Conservation (phyloP, 345 rosid species). For the Populus simonii region DNA sequence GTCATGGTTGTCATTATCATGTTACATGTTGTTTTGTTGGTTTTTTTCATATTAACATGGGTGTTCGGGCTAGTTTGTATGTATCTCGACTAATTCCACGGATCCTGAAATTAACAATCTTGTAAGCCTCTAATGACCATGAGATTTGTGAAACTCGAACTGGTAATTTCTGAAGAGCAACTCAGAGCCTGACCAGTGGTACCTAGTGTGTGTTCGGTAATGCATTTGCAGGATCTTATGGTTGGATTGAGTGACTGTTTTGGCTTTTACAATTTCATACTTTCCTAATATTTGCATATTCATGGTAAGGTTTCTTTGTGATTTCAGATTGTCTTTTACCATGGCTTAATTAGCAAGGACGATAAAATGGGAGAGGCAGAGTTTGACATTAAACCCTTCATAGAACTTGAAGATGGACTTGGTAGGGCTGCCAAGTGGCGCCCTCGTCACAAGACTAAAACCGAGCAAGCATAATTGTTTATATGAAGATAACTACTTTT, state of each 20-base stretch:
- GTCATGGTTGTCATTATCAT: not conserved
- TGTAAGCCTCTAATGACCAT: rapidly evolving
- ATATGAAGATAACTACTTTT: conserved; percentile 51
- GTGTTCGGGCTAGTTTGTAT: rapidly evolving
- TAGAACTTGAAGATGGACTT: conserved; percentile 50
- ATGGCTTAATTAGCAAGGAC: conserved; percentile 56
- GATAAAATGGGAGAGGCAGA: conserved; percentile 92
- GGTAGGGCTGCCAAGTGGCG: conserved; percentile 51
- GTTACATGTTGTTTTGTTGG: not conserved
- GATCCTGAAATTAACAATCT: rapidly evolving
- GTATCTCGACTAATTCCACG: too few relatives aligned
- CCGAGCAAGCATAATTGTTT: conserved; percentile 49
- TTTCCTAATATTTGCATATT: not conserved
- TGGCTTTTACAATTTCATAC: not conserved
- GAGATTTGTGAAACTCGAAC: too few relatives aligned
- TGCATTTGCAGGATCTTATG: too few relatives aligned
- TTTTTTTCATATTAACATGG: too few relatives aligned
- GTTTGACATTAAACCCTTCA: conserved; percentile 44
- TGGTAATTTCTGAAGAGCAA: rapidly evolving
- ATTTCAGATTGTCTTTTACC: conserved; percentile 64
- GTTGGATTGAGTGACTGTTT: too few relatives aligned
- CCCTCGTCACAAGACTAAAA: conserved; percentile 43
- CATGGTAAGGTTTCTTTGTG: not conserved
- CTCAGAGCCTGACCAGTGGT: not conserved
- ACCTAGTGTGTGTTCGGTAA: too few relatives aligned